Conservation (phyloP, 78 protist genomes). For the Dictyostelium brefeldianum region DNA sequence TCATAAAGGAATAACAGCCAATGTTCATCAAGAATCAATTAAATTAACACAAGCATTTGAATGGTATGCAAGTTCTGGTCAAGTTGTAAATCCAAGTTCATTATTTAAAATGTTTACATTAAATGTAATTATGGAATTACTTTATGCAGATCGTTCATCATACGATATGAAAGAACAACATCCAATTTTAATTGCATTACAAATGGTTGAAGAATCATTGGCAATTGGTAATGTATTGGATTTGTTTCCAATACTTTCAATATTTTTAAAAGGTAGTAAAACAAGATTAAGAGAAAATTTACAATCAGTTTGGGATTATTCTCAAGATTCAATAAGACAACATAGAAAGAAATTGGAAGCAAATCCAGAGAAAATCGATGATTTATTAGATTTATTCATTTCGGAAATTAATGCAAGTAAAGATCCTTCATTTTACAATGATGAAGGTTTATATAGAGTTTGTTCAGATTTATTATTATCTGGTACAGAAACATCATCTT, state of each 20-base stretch:
- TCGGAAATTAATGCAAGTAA: conserved; percentile 22
- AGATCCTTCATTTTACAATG: conserved; percentile 7
- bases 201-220: conserved; percentile 45
- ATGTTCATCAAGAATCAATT: not conserved
- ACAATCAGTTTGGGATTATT: conserved; percentile 42
- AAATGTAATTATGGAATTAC: conserved; percentile 36
- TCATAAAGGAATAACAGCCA: conserved; percentile 15
- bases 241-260: conserved; percentile 31
- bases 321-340: conserved; percentile 2
- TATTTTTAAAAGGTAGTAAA: not conserved
- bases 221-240: conserved; percentile 66
- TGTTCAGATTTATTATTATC: conserved; percentile 39
- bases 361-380: conserved; percentile 19
- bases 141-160: conserved; percentile 10
- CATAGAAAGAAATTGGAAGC: conserved; percentile 6
- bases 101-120: conserved; percentile 44
- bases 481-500: conserved; percentile 66
- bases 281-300: not conserved
- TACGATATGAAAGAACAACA: not conserved
- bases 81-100: conserved; percentile 29
- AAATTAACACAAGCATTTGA: conserved; percentile 12
- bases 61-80: conserved; percentile 3
- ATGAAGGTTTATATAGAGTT: conserved; percentile 47
- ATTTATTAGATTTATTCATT: conserved; percentile 44
- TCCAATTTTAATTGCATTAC: conserved; percentile 15